Evolutionary conservation across 2,329 filamentous ascomycete genomes (phyloP).

Genomic region (Ophioceras dolichostomum): DNA sequence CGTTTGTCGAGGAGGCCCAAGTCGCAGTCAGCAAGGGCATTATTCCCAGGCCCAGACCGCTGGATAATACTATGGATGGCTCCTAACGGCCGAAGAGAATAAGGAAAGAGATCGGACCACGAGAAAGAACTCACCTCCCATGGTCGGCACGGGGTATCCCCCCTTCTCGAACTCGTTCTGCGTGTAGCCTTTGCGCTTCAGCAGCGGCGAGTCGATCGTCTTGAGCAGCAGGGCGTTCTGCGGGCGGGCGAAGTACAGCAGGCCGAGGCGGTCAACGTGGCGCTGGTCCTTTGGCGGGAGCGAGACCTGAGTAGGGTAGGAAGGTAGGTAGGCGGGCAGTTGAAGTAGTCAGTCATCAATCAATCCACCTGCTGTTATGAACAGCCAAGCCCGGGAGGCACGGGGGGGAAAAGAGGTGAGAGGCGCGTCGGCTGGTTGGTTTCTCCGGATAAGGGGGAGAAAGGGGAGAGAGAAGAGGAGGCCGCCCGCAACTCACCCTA

Average conservation of each 20-base stretch:
- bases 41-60: no score
- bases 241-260: conserved; percentile 37
- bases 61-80: no score
- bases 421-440: no score
- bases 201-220: conserved; percentile 23
- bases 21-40: no score
- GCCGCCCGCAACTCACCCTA: conserved; percentile 8
- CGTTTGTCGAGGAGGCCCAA: neutral
- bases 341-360: no score
- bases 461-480: no score
- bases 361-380: no score
- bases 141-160: conserved; percentile 16
- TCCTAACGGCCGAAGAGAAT: neutral
- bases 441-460: no score
- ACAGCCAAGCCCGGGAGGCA: no score
- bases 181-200: conserved; percentile 18
- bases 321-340: no score
- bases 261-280: conserved; percentile 31
- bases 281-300: conserved; percentile 26
- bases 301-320: conserved; percentile 11
- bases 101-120: neutral
- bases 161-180: conserved; percentile 25
- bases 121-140: conserved; percentile 14
- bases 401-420: no score
- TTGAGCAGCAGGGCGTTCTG: conserved; percentile 23